Evolutionary conservation across 2,329 filamentous ascomycete species (phyloP), one percentile per base, ranked within the genome.

Genomic region (Neofusicoccum umdonicola): DNA sequence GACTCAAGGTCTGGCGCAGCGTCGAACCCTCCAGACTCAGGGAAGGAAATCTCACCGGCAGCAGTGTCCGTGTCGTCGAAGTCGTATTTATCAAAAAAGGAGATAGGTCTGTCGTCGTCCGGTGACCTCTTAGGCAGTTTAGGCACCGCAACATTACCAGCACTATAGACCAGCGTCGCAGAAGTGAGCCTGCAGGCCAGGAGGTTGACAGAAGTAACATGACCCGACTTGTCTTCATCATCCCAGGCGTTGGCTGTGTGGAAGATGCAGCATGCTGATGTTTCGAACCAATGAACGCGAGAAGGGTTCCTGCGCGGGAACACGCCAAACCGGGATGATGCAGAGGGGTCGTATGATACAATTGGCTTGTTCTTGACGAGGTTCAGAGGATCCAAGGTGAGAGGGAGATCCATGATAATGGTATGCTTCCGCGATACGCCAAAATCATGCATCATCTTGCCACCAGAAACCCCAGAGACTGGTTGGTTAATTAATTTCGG

Each of bases 401-500:
- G 78, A 0, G 89, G 89, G 9, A 91, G 79, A 69, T 92, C 89
- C 76, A 91, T 83, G 63, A 91, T 89, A 42, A 91, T 77, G 0
- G 88, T 90, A 69, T 90, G 83, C 4, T 71, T 74, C 4, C 77
- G 80, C 1, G 88, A 89, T 1, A 88, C 88, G 13, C 89, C 89
- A 74, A 91, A 91, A 72, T 91, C 89, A 71, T 91, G 89, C 88
- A 91, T 91, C 83, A 91, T 88, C 71, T 88, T 90, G 1, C 88
- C 85, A 1, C 84, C 84, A 3, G 79, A 78, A 31, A 91, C 80
- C 0, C 88, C 88, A 0, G 87, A 84, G 0, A 91, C 81, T 0
- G 87, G 79, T 6, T 80, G 76, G 67, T 86, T 86, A 64, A 89
- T 76, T 54, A 79, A 69, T 57, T 69, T 75, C 39, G 62, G 50